Evolutionary conservation across 2,329 filamentous ascomycete species (phyloP), one percentile per base, ranked within the genome.

Genomic region (Aspergillus intermedius): DNA sequence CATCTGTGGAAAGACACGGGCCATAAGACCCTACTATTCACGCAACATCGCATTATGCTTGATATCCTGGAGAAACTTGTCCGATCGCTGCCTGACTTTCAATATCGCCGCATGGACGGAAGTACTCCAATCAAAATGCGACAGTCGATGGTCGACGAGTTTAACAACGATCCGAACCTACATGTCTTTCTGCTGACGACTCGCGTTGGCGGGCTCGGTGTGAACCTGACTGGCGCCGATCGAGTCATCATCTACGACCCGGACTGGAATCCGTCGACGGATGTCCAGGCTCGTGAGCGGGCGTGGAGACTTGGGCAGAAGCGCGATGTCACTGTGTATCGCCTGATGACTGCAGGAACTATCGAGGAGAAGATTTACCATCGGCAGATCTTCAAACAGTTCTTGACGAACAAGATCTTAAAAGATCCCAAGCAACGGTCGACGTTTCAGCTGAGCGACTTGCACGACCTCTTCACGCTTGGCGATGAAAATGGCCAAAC

Each of bases 301-400:
- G 93, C 94, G 5, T 98, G 93, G 93, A 83, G 93, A 49, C 74
- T 98, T 2, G 93, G 93, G 0, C 93, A 98, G 71, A 96, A 94
- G 68, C 85, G 87, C 47, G 89, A 95, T 43, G 93, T 98, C 23
- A 91, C 89, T 4, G 95, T 98, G 19, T 98, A 96, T 66, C 86
- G 94, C 32, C 77, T 98, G n/a, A 95, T 98, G 87, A 95, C 89
- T 3, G 89, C 91, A 4, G 93, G 93, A 1, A 98, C 94, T 0
- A 98, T 98, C 21, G 93, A 98, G 64, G 93, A 98, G 69, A 98
- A 98, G 73, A 98, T 98, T 25, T 98, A 97, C 54, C 91, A 98
- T 67, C 86, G 94, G 13, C 93, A 98, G 63, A 93, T 98, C 45
- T 98, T 95, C 77, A 98, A 98, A 69, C 91, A 97, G 60, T 96